Conservation (phyloP, 805 yeast genomes). For the Maudiozyma saulgeensis region DNA sequence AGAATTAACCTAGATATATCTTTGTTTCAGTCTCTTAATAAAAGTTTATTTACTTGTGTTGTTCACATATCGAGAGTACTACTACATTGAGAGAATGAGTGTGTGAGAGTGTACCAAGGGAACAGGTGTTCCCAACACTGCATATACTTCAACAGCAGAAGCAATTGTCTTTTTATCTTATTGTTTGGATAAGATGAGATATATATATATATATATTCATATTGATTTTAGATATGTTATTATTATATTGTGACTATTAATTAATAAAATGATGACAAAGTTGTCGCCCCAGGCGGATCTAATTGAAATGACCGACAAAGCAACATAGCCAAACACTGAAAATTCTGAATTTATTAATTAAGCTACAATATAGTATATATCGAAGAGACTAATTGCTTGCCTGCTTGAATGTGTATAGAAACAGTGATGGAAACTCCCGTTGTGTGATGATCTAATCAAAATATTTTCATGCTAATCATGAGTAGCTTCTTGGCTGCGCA, state of each 20-base stretch:
- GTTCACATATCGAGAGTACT: no score
- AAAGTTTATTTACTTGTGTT: no score
- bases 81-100: neutral
- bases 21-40: no score
- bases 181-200: no score
- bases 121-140: neutral
- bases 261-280: conserved; percentile 26
- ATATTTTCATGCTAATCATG: conserved; percentile 32
- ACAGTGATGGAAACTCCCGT: neutral
- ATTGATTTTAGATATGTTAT: no score
- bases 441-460: conserved; percentile 4
- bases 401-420: neutral
- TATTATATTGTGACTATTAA: neutral
- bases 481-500: conserved; percentile 2
- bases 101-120: neutral
- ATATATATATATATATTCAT: no score
- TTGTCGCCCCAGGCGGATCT: conserved; percentile 36
- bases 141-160: neutral
- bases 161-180: no score
- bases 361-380: neutral
- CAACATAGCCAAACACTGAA: conserved; percentile 33
- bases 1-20: no score
- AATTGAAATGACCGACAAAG: conserved; percentile 22
- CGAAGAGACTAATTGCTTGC: neutral
- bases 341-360: conserved; percentile 24